These are phyloP conservation scores for Alloascoidea hylecoeti DNA, from an alignment of 805 yeast species.

Conservation along the genomic window DNA sequence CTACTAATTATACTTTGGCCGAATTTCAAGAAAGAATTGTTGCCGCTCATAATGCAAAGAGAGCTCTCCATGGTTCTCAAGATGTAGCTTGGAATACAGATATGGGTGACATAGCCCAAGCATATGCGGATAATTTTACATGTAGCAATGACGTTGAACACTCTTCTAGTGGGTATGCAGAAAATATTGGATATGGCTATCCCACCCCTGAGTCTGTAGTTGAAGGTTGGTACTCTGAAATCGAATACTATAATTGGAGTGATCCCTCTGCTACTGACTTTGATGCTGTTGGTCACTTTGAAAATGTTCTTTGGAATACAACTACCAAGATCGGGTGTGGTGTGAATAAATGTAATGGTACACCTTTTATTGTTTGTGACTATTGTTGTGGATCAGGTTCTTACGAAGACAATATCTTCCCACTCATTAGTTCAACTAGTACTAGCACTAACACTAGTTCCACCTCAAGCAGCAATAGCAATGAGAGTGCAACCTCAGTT, in stretches of 20 bases:
- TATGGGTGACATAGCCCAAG: conserved; percentile 39
- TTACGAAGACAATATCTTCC: too few relatives aligned
- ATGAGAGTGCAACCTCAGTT: too few relatives aligned
- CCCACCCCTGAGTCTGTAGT: conserved; percentile 27
- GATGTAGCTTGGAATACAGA: conserved; percentile 39
- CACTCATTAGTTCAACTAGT: too few relatives aligned
- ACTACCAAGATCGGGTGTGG: conserved; percentile 63
- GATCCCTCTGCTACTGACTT: conserved; percentile 25
- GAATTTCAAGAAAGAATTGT: too few relatives aligned
- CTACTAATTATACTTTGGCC: too few relatives aligned
- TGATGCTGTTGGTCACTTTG: conserved; percentile 67
- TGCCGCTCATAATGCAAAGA: not conserved
- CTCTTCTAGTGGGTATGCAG: conserved; percentile 60
- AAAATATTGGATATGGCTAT: conserved; percentile 70
- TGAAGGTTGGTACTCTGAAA: conserved; percentile 67
- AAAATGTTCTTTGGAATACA: conserved; percentile 64
- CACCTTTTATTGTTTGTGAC: too few relatives aligned
- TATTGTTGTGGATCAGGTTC: too few relatives aligned
- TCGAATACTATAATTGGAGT: conserved; percentile 32
- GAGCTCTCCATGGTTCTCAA: not conserved
- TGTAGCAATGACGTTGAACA: conserved; percentile 50
- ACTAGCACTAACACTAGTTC: too few relatives aligned
- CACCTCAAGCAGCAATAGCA: too few relatives aligned
- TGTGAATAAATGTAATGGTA: conserved; percentile 40
- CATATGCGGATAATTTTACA: conserved; percentile 37